Percentiles rank a stretch among this genome's conserved stretches.
phyloP scores from a whole-genome alignment of 768 basidiomycete species.

The Rhodotorula diobovata region DNA sequence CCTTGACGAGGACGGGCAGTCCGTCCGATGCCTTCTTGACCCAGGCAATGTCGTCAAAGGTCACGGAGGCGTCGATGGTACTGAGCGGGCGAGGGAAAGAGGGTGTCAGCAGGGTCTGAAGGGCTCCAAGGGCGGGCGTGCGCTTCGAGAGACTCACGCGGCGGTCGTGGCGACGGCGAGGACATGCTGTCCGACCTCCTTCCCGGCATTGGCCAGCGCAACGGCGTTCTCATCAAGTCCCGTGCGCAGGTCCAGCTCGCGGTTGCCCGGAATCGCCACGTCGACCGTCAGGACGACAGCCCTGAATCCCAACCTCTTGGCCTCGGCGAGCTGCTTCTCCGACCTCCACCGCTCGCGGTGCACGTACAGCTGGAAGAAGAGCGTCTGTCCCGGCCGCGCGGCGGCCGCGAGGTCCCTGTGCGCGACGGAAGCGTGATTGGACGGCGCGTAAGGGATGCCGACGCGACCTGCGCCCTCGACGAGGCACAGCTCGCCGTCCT shows the following conservation, averaged over 20 bases:
- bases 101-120: too few relatives aligned
- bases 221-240: conserved; percentile 24
- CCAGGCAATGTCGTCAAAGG: conserved; percentile 18
- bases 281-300: conserved; percentile 50
- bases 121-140: background rate
- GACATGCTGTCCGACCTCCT: conserved; percentile 4
- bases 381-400: background rate
- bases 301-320: conserved; percentile 34
- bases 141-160: conserved; percentile 4
- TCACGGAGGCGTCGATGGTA: conserved; percentile 23
- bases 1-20: conserved; percentile 30
- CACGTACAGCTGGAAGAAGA: conserved; percentile 39
- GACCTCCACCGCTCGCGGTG: conserved; percentile 28
- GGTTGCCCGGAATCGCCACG: conserved; percentile 44
- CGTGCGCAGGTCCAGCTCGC: conserved; percentile 27
- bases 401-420: conserved; percentile 13
- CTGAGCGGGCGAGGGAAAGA: background rate
- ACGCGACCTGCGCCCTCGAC: conserved; percentile 8
- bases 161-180: conserved; percentile 19
- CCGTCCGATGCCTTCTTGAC: conserved; percentile 14
- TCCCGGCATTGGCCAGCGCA: background rate
- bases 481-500: conserved; percentile 21
- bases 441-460: conserved; percentile 8
- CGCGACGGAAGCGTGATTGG: conserved; percentile 19
- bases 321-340: conserved; percentile 20